phyloP scores from a whole-genome alignment of 495 filamentous ascomycete species.

The Hypoxylon cercidicola region DNA sequence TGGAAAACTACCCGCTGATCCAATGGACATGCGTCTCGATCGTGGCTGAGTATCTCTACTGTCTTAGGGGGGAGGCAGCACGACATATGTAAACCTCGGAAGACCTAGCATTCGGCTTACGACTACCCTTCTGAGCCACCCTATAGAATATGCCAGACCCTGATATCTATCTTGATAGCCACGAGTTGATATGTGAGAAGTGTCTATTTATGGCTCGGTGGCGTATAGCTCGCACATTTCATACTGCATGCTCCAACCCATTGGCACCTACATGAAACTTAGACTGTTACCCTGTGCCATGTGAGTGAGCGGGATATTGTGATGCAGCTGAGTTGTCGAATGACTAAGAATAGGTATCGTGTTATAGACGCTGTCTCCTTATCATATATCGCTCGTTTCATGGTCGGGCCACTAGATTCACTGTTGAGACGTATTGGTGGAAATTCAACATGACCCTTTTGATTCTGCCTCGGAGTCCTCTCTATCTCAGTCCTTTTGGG shows the following conservation, averaged over 20 bases:
- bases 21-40: slow-evolving; percentile 9
- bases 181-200: neutral
- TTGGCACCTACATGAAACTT: slow-evolving; percentile 3
- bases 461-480: too few species aligned
- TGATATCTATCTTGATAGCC: neutral
- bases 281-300: neutral
- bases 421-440: too few species aligned
- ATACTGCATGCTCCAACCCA: neutral
- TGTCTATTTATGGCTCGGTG: neutral
- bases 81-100: too few species aligned
- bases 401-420: too few species aligned
- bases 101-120: slow-evolving; percentile 19
- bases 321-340: too few species aligned
- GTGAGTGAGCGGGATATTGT: neutral
- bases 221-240: neutral
- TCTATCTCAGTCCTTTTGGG: too few species aligned
- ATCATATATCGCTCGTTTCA: too few species aligned
- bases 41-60: slow-evolving; percentile 32
- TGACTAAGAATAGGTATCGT: too few species aligned
- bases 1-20: slow-evolving; percentile 13
- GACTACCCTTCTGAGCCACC: slow-evolving; percentile 26
- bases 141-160: neutral
- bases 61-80: too few species aligned
- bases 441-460: too few species aligned
- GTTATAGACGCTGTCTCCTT: too few species aligned